phyloP scores from a whole-genome alignment of 257 asterid genomes.

The Echium plantagineum region DNA sequence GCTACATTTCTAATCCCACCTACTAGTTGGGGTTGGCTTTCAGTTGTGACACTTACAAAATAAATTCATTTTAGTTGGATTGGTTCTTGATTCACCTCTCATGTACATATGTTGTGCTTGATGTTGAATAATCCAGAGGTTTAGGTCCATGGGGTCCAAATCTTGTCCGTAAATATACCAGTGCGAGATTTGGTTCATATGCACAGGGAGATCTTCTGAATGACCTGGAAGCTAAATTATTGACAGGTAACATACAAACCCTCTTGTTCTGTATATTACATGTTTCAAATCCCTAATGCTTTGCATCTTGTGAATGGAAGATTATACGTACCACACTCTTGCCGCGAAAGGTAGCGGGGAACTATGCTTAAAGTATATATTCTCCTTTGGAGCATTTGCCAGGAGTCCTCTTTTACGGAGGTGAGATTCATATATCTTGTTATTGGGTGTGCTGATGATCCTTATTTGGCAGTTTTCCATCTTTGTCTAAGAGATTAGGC shows the following conservation, averaged over 20 bases:
- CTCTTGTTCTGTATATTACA: not conserved
- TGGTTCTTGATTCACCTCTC: not conserved
- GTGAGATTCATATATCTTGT: constrained; percentile 24
- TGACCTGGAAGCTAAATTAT: constrained; percentile 55
- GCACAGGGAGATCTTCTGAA: constrained; percentile 36
- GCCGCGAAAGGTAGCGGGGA: constrained; percentile 89
- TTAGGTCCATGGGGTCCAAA: constrained; percentile 81
- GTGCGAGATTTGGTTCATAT: constrained; percentile 56
- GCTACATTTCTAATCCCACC: not conserved
- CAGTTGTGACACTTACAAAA: too few species aligned
- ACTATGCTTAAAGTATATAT: constrained; percentile 66
- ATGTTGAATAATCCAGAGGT: constrained; percentile 38
- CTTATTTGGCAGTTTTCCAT: not conserved
- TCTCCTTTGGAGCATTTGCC: constrained; percentile 80
- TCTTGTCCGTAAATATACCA: constrained; percentile 58
- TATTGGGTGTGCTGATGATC: not conserved
- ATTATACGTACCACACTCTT: constrained; percentile 65
- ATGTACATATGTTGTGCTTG: not conserved
- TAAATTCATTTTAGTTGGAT: not conserved
- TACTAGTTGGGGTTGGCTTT: too few species aligned
- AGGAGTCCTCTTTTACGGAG: constrained; percentile 54
- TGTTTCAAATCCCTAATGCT: constrained; percentile 15
- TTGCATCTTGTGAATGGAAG: constrained; percentile 24
- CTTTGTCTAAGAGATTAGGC: not conserved
- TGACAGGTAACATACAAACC: constrained; percentile 39